Percentiles rank a stretch among this genome's conserved stretches.
Evolutionary conservation across 805 yeast genomes (phyloP).

Genomic region (Pichia ethanolica): DNA sequence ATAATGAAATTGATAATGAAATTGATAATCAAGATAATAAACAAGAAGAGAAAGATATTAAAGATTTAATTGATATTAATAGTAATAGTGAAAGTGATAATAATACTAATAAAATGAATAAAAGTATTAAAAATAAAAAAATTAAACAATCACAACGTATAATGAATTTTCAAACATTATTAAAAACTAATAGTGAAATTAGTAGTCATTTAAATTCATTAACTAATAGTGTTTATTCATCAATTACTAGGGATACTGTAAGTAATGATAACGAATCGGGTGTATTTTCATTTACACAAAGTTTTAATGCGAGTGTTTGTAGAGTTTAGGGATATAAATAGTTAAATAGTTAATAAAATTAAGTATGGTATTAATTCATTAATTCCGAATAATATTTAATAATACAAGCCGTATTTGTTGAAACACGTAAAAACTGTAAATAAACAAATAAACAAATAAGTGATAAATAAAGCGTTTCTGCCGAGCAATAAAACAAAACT

Average conservation of each 20-base stretch:
- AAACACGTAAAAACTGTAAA: too few relatives aligned
- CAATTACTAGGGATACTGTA: background rate
- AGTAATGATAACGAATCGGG: background rate
- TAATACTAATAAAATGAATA: too few relatives aligned
- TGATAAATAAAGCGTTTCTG: too few relatives aligned
- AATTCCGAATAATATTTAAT: too few relatives aligned
- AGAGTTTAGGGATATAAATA: background rate
- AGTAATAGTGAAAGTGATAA: background rate
- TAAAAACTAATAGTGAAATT: slow-evolving; percentile 1
- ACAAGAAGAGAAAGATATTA: background rate
- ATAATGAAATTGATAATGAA: background rate
- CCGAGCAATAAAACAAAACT: too few relatives aligned
- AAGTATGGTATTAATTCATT: too few relatives aligned
- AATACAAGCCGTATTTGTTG: too few relatives aligned
- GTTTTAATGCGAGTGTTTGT: background rate
- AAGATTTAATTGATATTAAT: background rate
- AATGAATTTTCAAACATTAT: slow-evolving; percentile 3
- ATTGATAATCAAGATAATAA: background rate
- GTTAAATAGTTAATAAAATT: too few relatives aligned
- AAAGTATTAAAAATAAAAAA: background rate
- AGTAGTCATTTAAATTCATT: too few relatives aligned
- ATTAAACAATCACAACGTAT: slow-evolving; percentile 6
- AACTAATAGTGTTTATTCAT: background rate
- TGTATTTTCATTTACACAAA: background rate
- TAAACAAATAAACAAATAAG: too few relatives aligned